Conservation (phyloP, 371 early-diverging fungal genomes). For the Mucor ambiguus region DNA sequence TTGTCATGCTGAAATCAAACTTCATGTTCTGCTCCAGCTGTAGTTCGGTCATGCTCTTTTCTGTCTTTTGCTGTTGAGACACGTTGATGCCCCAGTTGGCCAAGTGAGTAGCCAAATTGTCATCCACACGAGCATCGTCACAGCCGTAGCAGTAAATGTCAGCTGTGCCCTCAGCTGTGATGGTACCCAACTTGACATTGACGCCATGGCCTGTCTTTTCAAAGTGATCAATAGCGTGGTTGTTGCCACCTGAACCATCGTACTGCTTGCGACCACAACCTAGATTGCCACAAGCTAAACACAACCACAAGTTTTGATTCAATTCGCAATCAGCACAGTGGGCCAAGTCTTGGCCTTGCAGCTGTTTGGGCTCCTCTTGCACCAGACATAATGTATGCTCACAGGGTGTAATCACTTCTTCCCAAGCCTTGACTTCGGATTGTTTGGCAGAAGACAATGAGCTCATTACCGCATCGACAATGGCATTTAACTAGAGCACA, state of each 20-base stretch:
- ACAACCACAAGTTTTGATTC: conserved; percentile 82
- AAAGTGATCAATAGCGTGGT: conserved; percentile 94
- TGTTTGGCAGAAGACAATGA: conserved; percentile 83
- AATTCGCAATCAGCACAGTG: conserved; percentile 91
- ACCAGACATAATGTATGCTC: conserved; percentile 75
- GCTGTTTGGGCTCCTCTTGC: conserved; percentile 59
- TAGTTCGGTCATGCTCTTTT: conserved; percentile 92
- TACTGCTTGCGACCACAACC: conserved; percentile 91
- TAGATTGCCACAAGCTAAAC: conserved; percentile 75
- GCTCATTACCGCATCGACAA: conserved; percentile 70
- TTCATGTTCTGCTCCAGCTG: conserved; percentile 95
- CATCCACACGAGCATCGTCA: conserved; percentile 84
- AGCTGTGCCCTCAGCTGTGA: conserved; percentile 96
- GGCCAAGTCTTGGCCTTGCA: conserved; percentile 61
- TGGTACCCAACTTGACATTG: conserved; percentile 92
- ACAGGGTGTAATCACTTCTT: conserved; percentile 82
- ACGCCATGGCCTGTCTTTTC: conserved; percentile 84
- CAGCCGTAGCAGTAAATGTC: conserved; percentile 95
- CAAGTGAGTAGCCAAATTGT: conserved; percentile 78
- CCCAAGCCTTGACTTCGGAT: conserved; percentile 93
- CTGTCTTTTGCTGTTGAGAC: conserved; percentile 82
- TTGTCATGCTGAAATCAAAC: conserved; percentile 97
- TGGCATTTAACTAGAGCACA: conserved; percentile 51
- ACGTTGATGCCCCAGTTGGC: conserved; percentile 90
- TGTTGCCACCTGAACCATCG: conserved; percentile 99